A percentile compares a stretch with the other conserved stretches of the same genome.
Conservation (phyloP, 2,329 filamentous ascomycete species). For the Pseudogymnoascus sp. region DNA sequence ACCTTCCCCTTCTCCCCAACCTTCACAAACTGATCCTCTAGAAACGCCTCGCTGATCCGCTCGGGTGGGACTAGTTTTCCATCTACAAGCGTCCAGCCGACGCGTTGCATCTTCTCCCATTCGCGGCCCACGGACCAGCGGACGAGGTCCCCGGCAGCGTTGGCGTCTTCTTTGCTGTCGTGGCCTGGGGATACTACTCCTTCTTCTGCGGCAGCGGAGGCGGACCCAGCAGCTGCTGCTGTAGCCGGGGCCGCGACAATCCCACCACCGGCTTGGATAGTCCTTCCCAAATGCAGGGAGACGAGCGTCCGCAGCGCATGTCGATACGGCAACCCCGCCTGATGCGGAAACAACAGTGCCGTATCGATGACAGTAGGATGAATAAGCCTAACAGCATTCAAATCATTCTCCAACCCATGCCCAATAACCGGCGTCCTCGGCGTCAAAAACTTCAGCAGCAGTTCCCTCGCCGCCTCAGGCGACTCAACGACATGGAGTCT, state of each 20-base stretch:
- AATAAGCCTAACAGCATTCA: conserved; percentile 77
- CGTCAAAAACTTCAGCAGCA: conserved; percentile 70
- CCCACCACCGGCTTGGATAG: conserved; percentile 68
- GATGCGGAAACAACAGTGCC: conserved; percentile 75
- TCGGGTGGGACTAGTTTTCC: conserved; percentile 33
- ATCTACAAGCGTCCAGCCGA: conserved; percentile 60
- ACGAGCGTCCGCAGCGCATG: conserved; percentile 72
- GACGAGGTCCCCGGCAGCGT: conserved; percentile 81
- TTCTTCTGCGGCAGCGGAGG: neutral
- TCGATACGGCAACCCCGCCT: conserved; percentile 67
- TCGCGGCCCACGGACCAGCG: conserved; percentile 61
- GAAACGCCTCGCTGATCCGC: neutral
- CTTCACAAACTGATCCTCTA: neutral
- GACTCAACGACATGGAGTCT: conserved; percentile 68
- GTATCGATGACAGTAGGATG: conserved; percentile 85
- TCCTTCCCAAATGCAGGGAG: conserved; percentile 60
- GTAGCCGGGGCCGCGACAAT: conserved; percentile 24
- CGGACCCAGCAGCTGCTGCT: neutral
- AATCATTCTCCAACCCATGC: conserved; percentile 91
- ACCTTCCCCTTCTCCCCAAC: neutral
- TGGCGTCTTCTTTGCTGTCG: conserved; percentile 87
- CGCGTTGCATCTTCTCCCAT: conserved; percentile 60
- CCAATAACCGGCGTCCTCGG: conserved; percentile 80
- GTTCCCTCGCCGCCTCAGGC: conserved; percentile 64
- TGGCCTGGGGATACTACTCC: conserved; percentile 45